phyloP scores from a whole-genome alignment of 2,329 filamentous ascomycete genomes.

The Rutstroemia sp. region DNA sequence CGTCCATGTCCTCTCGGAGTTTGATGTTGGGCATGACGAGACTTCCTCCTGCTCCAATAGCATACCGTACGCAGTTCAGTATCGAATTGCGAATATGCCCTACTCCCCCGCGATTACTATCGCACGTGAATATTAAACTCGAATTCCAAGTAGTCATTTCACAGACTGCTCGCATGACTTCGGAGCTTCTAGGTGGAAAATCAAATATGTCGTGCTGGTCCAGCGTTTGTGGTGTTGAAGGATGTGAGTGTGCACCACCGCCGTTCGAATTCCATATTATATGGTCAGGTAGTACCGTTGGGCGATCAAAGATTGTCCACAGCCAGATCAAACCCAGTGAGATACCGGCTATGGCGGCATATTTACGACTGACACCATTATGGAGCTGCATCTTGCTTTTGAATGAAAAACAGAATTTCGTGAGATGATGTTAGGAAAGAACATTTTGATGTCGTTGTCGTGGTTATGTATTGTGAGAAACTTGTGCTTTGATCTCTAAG shows the following conservation, averaged over 20 bases:
- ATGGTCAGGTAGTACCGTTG: slow-evolving; percentile 8
- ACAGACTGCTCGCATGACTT: slow-evolving; percentile 31
- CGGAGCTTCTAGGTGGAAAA: slow-evolving; percentile 32
- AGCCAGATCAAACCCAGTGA: slow-evolving; percentile 17
- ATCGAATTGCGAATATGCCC: slow-evolving; percentile 36
- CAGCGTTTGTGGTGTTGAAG: background rate
- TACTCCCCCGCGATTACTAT: slow-evolving; percentile 34
- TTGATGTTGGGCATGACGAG: slow-evolving; percentile 33
- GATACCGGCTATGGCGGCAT: slow-evolving; percentile 14
- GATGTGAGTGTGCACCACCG: background rate
- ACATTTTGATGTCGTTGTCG: background rate
- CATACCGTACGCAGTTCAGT: slow-evolving; percentile 35
- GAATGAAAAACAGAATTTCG: background rate
- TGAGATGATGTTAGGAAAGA: background rate
- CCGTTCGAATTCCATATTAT: slow-evolving; percentile 8
- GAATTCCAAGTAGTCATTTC: slow-evolving; percentile 28
- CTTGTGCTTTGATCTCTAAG: slow-evolving; percentile 9
- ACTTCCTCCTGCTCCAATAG: slow-evolving; percentile 32
- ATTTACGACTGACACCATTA: slow-evolving; percentile 15
- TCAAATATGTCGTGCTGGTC: slow-evolving; percentile 28
- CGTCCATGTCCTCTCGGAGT: slow-evolving; percentile 29
- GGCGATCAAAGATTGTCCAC: slow-evolving; percentile 19
- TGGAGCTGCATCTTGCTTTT: slow-evolving; percentile 1
- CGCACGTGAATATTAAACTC: slow-evolving; percentile 34
- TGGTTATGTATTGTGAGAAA: slow-evolving; percentile 1